Conservation (phyloP, 345 rosid species). For the Dipteronia sinensis region DNA sequence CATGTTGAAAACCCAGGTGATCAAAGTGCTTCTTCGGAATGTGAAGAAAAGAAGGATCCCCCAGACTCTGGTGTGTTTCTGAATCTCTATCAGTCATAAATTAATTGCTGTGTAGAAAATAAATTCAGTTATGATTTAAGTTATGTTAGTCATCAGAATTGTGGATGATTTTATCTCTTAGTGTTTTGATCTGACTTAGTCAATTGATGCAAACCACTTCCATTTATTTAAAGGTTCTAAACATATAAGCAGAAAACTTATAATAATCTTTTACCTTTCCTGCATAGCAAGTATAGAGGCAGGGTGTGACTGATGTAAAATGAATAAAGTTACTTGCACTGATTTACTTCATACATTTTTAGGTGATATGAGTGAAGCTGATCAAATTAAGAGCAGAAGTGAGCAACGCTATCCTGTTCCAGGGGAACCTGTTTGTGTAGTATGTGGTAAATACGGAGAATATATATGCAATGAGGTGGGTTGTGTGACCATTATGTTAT, state of each 20-base stretch:
- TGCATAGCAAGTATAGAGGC: not conserved
- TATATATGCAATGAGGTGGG: constrained; percentile 71
- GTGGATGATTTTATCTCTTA: not conserved
- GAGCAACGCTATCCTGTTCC: constrained; percentile 59
- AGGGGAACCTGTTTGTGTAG: constrained; percentile 69
- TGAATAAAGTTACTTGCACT: constrained; percentile 11
- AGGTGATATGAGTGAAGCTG: constrained; percentile 36
- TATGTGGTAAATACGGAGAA: constrained; percentile 76
- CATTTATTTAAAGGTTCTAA: not conserved
- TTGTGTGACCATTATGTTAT: constrained; percentile 2
- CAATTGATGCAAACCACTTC: not conserved
- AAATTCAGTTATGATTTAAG: not conserved
- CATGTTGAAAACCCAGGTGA: constrained; percentile 46
- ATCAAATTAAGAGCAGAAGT: constrained; percentile 37
- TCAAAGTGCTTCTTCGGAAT: constrained; percentile 40
- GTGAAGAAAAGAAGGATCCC: constrained; percentile 35
- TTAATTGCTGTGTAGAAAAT: constrained; percentile 8
- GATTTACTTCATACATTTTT: not conserved
- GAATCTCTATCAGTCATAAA: not conserved
- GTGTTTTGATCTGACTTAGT: not conserved
- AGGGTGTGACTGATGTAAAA: not conserved
- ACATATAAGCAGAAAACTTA: not conserved
- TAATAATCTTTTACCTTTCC: not conserved
- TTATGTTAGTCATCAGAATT: not conserved
- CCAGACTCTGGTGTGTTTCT: constrained; percentile 41